Conservation (phyloP, 257 asterid genomes). For the Gentiana macrophylla region DNA sequence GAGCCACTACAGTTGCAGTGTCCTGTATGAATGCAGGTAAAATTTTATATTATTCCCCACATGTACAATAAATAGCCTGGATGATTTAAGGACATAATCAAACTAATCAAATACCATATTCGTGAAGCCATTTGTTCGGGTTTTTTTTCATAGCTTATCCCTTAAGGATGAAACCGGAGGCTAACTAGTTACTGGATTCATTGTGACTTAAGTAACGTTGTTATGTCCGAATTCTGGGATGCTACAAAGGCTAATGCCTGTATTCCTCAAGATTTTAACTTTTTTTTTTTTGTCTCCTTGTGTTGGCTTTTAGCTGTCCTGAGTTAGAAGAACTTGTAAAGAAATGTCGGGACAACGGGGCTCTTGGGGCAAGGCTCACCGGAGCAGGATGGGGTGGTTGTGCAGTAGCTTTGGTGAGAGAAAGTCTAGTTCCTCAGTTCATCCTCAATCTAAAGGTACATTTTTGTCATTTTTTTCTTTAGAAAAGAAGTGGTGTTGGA, state of each 20-base stretch:
- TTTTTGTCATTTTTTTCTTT: background rate
- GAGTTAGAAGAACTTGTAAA: constrained; percentile 91
- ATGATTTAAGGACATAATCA: no score
- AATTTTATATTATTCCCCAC: background rate
- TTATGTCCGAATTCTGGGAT: no score
- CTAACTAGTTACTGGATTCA: no score
- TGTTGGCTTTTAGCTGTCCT: constrained; percentile 45
- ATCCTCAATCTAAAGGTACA: constrained; percentile 82
- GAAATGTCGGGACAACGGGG: constrained; percentile 62
- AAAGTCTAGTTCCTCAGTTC: constrained; percentile 64
- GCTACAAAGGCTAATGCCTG: no score
- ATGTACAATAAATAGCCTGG: no score
- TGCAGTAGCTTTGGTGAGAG: constrained; percentile 95
- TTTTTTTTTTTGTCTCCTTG: background rate
- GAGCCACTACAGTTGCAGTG: constrained; percentile 91
- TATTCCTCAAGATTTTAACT: no score
- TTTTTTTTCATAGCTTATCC: no score
- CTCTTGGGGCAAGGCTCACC: constrained; percentile 91
- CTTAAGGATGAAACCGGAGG: no score
- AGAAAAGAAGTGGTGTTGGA: background rate
- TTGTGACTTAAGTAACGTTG: no score
- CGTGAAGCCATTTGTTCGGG: no score
- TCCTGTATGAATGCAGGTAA: constrained; percentile 94
- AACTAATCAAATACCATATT: no score
- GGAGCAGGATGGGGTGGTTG: constrained; percentile 99